Conservation (phyloP, 2,329 filamentous ascomycete genomes). For the Colletotrichum destructivum region DNA sequence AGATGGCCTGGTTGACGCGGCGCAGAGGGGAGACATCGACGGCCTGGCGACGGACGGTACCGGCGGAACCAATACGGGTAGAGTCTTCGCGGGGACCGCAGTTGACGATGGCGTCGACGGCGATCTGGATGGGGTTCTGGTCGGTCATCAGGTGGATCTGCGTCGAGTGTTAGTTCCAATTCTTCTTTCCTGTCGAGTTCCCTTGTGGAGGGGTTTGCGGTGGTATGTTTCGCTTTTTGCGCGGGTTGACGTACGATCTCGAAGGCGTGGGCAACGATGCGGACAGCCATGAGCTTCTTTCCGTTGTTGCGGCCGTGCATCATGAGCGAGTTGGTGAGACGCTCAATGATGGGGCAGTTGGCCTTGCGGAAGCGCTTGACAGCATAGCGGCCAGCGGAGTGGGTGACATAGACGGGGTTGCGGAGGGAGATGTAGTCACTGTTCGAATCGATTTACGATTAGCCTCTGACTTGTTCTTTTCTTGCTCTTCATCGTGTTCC, state of each 20-base stretch:
- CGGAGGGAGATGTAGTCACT: slow-evolving; percentile 99
- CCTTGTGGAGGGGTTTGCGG: slow-evolving; percentile 38
- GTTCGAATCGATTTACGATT: slow-evolving; percentile 50
- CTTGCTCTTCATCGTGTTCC: background rate
- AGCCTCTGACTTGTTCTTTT: slow-evolving; percentile 45
- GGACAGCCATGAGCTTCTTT: slow-evolving; percentile 99
- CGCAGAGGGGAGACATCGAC: slow-evolving; percentile 99
- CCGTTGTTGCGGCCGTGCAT: slow-evolving; percentile 99
- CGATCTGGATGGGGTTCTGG: slow-evolving; percentile 99
- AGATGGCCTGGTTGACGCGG: slow-evolving; percentile 99
- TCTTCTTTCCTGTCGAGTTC: slow-evolving; percentile 7
- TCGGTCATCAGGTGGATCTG: slow-evolving; percentile 99
- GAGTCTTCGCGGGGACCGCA: slow-evolving; percentile 99
- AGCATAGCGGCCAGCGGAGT: slow-evolving; percentile 98
- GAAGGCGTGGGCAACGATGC: slow-evolving; percentile 98
- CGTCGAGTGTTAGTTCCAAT: slow-evolving; percentile 48
- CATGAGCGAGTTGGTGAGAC: slow-evolving; percentile 99
- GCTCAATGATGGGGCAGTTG: slow-evolving; percentile 99
- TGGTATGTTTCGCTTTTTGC: slow-evolving; percentile 1
- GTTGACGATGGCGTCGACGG: slow-evolving; percentile 99
- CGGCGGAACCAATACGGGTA: slow-evolving; percentile 98
- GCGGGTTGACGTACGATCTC: slow-evolving; percentile 86
- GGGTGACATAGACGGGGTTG: slow-evolving; percentile 98
- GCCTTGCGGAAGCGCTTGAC: slow-evolving; percentile 99
- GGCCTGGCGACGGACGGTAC: slow-evolving; percentile 99